A percentile compares a stretch with the other conserved stretches of the same genome.
Evolutionary conservation across 345 rosid species (phyloP).

Genomic region (Populus deltoides): DNA sequence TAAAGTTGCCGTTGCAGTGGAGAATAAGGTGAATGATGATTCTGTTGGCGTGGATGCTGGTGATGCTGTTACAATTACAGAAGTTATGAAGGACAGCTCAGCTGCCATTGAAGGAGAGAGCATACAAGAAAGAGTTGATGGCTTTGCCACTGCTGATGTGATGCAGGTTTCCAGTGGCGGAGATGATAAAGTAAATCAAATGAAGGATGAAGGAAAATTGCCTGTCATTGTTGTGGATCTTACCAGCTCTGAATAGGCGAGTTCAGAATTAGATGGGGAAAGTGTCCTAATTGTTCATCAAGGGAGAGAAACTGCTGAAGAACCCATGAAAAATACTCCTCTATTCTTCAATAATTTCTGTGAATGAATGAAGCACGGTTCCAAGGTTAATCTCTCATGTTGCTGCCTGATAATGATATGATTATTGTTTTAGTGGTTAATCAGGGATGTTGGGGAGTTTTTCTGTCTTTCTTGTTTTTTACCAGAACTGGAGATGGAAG

Average conservation of each 20-base stretch:
- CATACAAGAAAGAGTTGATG: slow-evolving; percentile 18
- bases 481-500: slow-evolving; percentile 6
- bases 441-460: neutral
- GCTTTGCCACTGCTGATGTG: slow-evolving; percentile 14
- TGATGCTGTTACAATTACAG: slow-evolving; percentile 9
- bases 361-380: neutral
- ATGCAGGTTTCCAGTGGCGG: slow-evolving; percentile 21
- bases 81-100: slow-evolving; percentile 4
- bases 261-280: neutral
- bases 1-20: neutral
- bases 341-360: neutral
- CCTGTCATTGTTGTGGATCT: neutral
- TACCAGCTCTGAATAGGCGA: neutral
- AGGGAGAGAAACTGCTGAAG: neutral
- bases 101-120: slow-evolving; percentile 20
- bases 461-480: slow-evolving; percentile 8
- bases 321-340: neutral
- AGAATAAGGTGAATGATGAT: slow-evolving; percentile 15
- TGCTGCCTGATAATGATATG: neutral
- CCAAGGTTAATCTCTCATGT: neutral
- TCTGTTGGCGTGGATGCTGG: slow-evolving; percentile 23
- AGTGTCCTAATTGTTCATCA: neutral
- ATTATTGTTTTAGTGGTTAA: neutral
- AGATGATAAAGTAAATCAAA: slow-evolving; percentile 5
- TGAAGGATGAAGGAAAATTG: slow-evolving; percentile 7